Base-by-base conservation (phyloP, 768 basidiomycete genomes). In the Serendipita indica region DNA sequence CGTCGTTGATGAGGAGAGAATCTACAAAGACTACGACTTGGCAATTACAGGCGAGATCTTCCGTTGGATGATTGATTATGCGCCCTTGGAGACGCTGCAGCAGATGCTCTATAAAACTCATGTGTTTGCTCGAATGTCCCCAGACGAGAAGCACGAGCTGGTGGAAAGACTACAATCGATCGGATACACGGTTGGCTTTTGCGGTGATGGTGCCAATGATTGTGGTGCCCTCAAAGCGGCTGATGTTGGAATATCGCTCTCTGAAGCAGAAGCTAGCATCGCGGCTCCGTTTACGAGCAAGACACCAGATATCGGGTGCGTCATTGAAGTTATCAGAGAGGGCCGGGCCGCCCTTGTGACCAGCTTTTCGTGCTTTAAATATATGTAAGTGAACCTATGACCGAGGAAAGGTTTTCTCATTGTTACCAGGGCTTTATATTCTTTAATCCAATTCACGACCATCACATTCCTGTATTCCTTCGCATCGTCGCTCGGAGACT, bases 311-410 rank as follows among this genome's bases (percentile, higher is more conserved):
- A 93, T 99, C 66, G 80, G 86, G 39, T 99, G 96, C 68, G 89
- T 97, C 41, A 77, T 98, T 30, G 92, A 98, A 64, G 87, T 99
- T 57, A 93, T 99, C 73, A 90, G 85, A 66, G 94, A 99, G 67
- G 96, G 96, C 5, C 78, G 96, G 41, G 89, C 91, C 5, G 94
- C 96, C 0, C 75, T 99, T 57, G 94, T 96, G 57, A 98, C 96
- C 1, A 94, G 91, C 69, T 99, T 99, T 72, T 93, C 91, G 64
- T 98, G 94, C 72, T 99, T 99, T 82, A 99, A 99, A 71, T 99
- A 97, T 67, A 99, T 99, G 94, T 93, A 65, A 70, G 89, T 75
- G 33, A 3, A 18, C 2, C 16, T 3, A 16, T 54, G 10, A 7
- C 27, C 16, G 32, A 30, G 12, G 33, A 28, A n/a, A 27, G 14